Conservation (phyloP, 2,329 filamentous ascomycete genomes). For the Fusarium sp. region DNA sequence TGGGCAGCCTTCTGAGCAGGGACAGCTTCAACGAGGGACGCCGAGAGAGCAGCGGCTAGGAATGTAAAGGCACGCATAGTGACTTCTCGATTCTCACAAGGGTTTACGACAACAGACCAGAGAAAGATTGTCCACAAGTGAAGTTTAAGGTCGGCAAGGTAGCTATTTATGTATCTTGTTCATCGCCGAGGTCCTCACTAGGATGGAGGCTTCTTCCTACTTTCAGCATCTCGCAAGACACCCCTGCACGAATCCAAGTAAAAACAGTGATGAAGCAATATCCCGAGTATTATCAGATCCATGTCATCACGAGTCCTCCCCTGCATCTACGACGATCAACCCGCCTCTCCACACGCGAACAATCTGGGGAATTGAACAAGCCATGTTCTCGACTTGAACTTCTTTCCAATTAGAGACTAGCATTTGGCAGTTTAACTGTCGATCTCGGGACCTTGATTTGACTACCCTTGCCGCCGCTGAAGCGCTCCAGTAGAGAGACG, state of each 20-base stretch:
- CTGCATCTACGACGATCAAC: not conserved
- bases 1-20: constrained; percentile 4
- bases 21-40: constrained; percentile 9
- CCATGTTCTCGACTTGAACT: not conserved
- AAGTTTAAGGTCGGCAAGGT: not conserved
- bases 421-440: constrained; percentile 9
- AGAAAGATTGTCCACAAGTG: too few species aligned
- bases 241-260: not conserved
- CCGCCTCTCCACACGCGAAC: not conserved
- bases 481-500: constrained; percentile 32
- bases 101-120: not conserved
- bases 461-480: constrained; percentile 25
- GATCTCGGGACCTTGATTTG: constrained; percentile 10
- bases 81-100: not conserved
- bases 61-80: constrained; percentile 13
- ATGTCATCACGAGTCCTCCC: not conserved
- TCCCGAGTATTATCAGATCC: not conserved
- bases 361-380: constrained; percentile 17
- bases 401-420: not conserved
- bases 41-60: constrained; percentile 10
- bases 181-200: not conserved
- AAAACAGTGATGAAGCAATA: too few species aligned
- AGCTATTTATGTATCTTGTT: not conserved
- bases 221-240: not conserved
- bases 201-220: not conserved